A percentile compares a stretch with the other conserved stretches of the same genome.
Conservation (phyloP, 2,329 filamentous ascomycete genomes). For the Sarocladium oryzae region DNA sequence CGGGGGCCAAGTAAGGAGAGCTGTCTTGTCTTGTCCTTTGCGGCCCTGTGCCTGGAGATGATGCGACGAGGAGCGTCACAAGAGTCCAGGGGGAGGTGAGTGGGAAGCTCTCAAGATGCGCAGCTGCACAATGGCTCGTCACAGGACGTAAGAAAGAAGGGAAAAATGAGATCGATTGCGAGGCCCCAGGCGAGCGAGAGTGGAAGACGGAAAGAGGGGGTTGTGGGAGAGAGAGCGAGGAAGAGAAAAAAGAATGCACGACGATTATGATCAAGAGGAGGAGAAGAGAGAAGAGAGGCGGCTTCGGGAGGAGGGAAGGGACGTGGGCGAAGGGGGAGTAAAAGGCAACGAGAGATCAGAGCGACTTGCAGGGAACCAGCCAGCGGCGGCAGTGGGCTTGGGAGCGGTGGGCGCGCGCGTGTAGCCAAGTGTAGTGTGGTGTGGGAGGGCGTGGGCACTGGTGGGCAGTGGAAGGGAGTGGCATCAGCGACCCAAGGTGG, state of each 20-base stretch:
- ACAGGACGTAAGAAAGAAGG: constrained; percentile 5
- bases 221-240: constrained; percentile 14
- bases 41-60: constrained; percentile 6
- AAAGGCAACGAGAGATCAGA: constrained; percentile 10
- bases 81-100: constrained; percentile 2
- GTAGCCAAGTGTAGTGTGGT: neutral
- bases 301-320: constrained; percentile 13
- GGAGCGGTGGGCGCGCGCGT: neutral
- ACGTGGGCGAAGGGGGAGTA: constrained; percentile 17
- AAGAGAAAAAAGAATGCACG: constrained; percentile 9
- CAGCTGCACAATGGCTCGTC: neutral
- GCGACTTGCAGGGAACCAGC: neutral
- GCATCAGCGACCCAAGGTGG: too few species aligned
- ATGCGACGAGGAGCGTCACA: constrained; percentile 12
- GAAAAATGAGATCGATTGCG: constrained; percentile 10
- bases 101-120: neutral
- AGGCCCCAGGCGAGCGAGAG: constrained; percentile 6
- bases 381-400: constrained; percentile 1
- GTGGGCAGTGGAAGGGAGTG: too few species aligned
- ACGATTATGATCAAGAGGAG: constrained; percentile 5
- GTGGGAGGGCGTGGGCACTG: too few species aligned
- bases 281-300: constrained; percentile 14
- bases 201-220: constrained; percentile 24
- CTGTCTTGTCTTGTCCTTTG: neutral
- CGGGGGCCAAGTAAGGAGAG: neutral